Evolutionary conservation across 441 rosid species (phyloP).

Genomic region (Brassica balearica): DNA sequence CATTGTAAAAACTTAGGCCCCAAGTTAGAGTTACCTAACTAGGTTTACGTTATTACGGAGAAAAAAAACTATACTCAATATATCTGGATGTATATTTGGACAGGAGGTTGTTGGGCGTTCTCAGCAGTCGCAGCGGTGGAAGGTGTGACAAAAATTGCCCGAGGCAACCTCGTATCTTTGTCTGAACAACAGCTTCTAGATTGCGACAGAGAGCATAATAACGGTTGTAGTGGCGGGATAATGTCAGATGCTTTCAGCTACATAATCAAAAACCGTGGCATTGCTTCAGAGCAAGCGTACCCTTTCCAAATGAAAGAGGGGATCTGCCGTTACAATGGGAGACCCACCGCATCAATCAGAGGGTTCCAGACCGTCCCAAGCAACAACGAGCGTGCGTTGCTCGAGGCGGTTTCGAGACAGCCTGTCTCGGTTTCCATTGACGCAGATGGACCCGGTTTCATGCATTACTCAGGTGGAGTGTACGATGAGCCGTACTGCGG

Average conservation of each 20-base stretch:
- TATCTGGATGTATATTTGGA: neutral
- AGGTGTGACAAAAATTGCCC: conserved; percentile 30
- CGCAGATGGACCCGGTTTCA: conserved; percentile 38
- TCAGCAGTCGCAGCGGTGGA: conserved; percentile 52
- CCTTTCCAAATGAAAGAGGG: conserved; percentile 40
- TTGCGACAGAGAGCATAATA: conserved; percentile 31
- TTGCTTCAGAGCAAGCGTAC: conserved; percentile 47
- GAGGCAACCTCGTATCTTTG: conserved; percentile 32
- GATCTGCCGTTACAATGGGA: conserved; percentile 29
- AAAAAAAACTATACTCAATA: neutral
- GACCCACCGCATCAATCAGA: conserved; percentile 30
- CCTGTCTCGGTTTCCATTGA: conserved; percentile 45
- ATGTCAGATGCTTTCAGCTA: conserved; percentile 46
- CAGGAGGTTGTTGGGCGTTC: conserved; percentile 56
- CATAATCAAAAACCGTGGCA: conserved; percentile 45
- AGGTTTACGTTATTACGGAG: conserved; percentile 10
- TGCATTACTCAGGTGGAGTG: conserved; percentile 46
- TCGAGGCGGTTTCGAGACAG: conserved; percentile 49
- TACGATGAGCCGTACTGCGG: conserved; percentile 44
- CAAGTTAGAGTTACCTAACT: conserved; percentile 25
- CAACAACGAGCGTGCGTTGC: conserved; percentile 46
- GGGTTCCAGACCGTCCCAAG: conserved; percentile 37
- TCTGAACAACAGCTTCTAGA: conserved; percentile 43
- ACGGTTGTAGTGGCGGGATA: conserved; percentile 41
- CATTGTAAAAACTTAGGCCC: neutral